phyloP scores from a whole-genome alignment of 768 basidiomycete genomes.

The Termitomyces sp. region DNA sequence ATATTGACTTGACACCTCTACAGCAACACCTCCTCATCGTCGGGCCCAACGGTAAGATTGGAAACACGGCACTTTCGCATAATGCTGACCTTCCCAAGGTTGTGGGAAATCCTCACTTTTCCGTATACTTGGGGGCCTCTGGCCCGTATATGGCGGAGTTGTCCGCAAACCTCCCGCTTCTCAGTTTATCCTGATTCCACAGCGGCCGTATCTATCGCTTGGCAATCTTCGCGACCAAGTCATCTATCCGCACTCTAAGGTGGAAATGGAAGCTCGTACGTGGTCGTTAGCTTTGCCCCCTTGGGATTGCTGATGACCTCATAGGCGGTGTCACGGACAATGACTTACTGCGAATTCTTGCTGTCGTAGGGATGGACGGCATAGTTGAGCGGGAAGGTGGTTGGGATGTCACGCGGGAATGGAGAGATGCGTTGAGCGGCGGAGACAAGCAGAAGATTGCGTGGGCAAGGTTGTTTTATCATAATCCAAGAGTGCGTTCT shows the following conservation, averaged over 20 bases:
- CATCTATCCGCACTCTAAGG: slow-evolving; percentile 86
- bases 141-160: slow-evolving; percentile 79
- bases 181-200: slow-evolving; percentile 92
- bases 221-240: slow-evolving; percentile 95
- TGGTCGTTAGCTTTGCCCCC: slow-evolving; percentile 8
- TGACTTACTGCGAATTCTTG: slow-evolving; percentile 66
- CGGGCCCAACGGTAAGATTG: slow-evolving; percentile 76
- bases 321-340: slow-evolving; percentile 68
- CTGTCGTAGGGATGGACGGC: slow-evolving; percentile 75
- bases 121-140: slow-evolving; percentile 94
- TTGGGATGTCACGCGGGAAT: slow-evolving; percentile 85
- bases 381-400: slow-evolving; percentile 96
- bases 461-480: slow-evolving; percentile 96
- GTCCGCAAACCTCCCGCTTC: slow-evolving; percentile 86
- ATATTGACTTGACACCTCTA: background rate
- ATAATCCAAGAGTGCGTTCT: slow-evolving; percentile 74
- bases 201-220: slow-evolving; percentile 90
- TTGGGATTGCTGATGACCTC: background rate
- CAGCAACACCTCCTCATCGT: slow-evolving; percentile 91
- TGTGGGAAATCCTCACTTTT: slow-evolving; percentile 91
- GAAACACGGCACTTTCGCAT: background rate
- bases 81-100: slow-evolving; percentile 31
- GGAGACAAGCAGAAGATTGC: slow-evolving; percentile 98
- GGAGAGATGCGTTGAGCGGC: slow-evolving; percentile 90
- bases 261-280: slow-evolving; percentile 74